A percentile compares a stretch with the other conserved stretches of the same genome.
Conservation (phyloP, 1,139 yeast species). For the Yamadazyma dushanensis region DNA sequence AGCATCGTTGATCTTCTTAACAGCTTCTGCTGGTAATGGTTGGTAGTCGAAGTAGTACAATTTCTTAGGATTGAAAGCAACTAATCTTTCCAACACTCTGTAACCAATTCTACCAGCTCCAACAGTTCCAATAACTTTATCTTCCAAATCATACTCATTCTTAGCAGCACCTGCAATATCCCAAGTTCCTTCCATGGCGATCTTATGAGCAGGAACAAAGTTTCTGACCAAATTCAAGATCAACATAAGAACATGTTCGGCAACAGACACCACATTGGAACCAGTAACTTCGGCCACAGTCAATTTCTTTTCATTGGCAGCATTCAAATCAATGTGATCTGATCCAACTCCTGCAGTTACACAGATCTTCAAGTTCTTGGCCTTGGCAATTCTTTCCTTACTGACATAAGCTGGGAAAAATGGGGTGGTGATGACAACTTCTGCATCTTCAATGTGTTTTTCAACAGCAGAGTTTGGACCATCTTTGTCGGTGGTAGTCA, state of each 20-base stretch:
- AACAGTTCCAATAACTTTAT: conserved; percentile 72
- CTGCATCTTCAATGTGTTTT: conserved; percentile 67
- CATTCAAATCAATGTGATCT: conserved; percentile 74
- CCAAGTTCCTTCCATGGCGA: conserved; percentile 63
- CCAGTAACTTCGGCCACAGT: conserved; percentile 82
- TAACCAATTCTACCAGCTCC: conserved; percentile 86
- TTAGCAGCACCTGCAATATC: conserved; percentile 78
- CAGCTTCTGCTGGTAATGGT: conserved; percentile 57
- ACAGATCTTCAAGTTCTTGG: conserved; percentile 70
- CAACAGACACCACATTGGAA: conserved; percentile 76
- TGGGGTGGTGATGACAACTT: conserved; percentile 77
- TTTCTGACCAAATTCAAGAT: conserved; percentile 71
- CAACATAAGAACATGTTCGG: conserved; percentile 79
- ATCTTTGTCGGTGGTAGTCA: conserved; percentile 69
- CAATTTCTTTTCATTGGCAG: conserved; percentile 64
- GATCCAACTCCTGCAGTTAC: conserved; percentile 87
- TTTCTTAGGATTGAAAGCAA: conserved; percentile 74
- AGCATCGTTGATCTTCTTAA: conserved; percentile 48
- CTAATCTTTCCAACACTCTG: conserved; percentile 70
- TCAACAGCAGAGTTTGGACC: conserved; percentile 55
- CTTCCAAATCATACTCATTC: conserved; percentile 74
- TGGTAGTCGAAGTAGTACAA: conserved; percentile 77
- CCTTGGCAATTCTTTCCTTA: conserved; percentile 63
- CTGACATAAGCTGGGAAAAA: conserved; percentile 82
- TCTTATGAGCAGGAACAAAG: conserved; percentile 78